Conservation (phyloP, 352 stramenopile genomes). For the Globisporangium acanthophoron region DNA sequence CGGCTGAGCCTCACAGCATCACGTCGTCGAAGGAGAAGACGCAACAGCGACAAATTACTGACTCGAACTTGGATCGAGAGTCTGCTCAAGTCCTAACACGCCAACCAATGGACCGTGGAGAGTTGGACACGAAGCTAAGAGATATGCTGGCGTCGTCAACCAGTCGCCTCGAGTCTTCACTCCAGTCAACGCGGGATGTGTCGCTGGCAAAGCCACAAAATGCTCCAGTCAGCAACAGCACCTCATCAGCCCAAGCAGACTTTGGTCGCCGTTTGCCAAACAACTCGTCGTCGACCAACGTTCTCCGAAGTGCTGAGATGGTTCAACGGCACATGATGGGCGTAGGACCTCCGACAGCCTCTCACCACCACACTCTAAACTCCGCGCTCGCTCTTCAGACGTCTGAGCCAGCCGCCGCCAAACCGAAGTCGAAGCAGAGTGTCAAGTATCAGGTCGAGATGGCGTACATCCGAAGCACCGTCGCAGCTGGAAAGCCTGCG, state of each 20-base stretch:
- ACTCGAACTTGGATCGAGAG: not conserved
- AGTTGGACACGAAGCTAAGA: conserved; percentile 7
- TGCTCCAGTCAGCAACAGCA: no score
- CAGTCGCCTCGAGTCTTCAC: conserved; percentile 7
- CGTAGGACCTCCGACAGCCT: not conserved
- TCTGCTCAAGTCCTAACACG: conserved; percentile 2
- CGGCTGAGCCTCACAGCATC: not conserved
- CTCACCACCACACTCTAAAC: not conserved
- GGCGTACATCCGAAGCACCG: conserved; percentile 36
- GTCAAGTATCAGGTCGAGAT: conserved; percentile 38
- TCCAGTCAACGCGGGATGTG: not conserved
- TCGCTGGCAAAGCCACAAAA: not conserved
- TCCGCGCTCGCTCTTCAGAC: not conserved
- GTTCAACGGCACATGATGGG: conserved; percentile 24
- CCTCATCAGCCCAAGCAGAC: not conserved
- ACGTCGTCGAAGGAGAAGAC: not conserved
- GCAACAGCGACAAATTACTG: not conserved
- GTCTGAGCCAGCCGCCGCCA: not conserved
- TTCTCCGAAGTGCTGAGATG: conserved; percentile 36
- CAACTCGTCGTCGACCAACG: not conserved
- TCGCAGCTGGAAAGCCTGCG: conserved; percentile 2
- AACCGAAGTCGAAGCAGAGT: conserved; percentile 5
- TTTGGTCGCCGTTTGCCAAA: not conserved
- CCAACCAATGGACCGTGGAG: conserved; percentile 4
- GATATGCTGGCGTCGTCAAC: conserved; percentile 10